Evolutionary conservation across 148 eudicot species (phyloP).

Genomic region (Silene conica): DNA sequence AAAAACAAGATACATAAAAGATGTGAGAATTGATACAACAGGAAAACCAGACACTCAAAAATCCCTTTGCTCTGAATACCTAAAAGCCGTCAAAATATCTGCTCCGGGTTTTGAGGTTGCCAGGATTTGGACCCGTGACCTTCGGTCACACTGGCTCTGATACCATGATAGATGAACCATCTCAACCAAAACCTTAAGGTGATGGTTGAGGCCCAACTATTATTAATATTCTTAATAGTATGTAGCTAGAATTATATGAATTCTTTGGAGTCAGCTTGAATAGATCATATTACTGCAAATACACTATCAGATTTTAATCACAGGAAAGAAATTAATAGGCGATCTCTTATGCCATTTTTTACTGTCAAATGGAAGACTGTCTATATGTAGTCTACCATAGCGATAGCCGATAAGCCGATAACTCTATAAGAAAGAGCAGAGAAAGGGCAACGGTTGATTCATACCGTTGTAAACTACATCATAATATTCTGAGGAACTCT

Average conservation of each 20-base stretch:
- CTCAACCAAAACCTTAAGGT: too few species aligned
- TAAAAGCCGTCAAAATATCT: background rate
- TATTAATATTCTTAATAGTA: too few species aligned
- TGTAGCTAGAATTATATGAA: slow-evolving; percentile 4
- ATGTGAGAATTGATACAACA: slow-evolving; percentile 20
- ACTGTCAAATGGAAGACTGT: background rate
- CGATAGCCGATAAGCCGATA: too few species aligned
- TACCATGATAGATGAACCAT: too few species aligned
- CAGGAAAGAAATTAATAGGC: background rate
- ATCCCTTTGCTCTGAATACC: slow-evolving; percentile 14
- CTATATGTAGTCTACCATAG: background rate
- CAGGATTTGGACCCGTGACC: too few species aligned
- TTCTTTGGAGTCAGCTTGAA: slow-evolving; percentile 1
- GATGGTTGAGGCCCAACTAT: too few species aligned
- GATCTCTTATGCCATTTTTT: background rate
- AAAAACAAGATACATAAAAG: slow-evolving; percentile 15
- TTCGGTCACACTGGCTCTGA: too few species aligned
- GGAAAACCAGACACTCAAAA: slow-evolving; percentile 12
- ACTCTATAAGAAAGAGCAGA: background rate
- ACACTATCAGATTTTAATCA: background rate
- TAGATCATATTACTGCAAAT: background rate
- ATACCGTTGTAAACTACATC: background rate
- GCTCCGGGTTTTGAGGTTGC: too few species aligned
- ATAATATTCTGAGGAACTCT: too few species aligned
- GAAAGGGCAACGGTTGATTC: background rate